A percentile compares a stretch with the other conserved stretches of the same genome.
phyloP scores from a whole-genome alignment of 2,329 filamentous ascomycete genomes.

The Hirsutella thompsonii region DNA sequence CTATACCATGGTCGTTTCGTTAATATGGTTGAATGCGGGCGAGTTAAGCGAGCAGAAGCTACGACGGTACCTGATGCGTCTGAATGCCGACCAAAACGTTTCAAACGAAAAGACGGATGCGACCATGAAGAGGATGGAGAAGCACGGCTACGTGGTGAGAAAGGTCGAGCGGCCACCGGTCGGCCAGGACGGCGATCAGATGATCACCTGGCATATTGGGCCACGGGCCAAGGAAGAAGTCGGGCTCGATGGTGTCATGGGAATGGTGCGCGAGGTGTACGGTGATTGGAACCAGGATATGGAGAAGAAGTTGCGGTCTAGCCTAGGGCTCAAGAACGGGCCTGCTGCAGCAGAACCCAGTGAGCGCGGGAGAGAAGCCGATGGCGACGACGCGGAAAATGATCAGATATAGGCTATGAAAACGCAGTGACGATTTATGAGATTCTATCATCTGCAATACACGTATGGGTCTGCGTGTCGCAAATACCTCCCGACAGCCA shows the following conservation, averaged over 20 bases:
- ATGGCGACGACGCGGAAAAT: constrained; percentile 1
- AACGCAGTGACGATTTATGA: too few species aligned
- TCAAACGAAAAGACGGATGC: constrained; percentile 65
- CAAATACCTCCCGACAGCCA: not conserved
- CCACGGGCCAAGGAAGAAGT: constrained; percentile 79
- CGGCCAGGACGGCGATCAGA: constrained; percentile 54
- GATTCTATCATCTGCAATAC: too few species aligned
- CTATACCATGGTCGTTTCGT: constrained; percentile 65
- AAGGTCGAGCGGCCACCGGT: constrained; percentile 47
- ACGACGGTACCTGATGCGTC: constrained; percentile 57
- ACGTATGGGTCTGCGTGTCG: too few species aligned
- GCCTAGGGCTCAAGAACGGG: constrained; percentile 37
- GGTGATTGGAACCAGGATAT: constrained; percentile 39
- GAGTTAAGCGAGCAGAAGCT: constrained; percentile 67
- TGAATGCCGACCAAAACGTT: constrained; percentile 65
- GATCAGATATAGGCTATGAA: too few species aligned
- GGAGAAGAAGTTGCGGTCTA: constrained; percentile 46
- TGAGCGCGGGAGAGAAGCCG: constrained; percentile 10
- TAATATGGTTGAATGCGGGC: constrained; percentile 65
- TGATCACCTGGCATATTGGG: constrained; percentile 72
- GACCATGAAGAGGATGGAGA: constrained; percentile 60
- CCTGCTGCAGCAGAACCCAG: constrained; percentile 9
- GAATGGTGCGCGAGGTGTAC: constrained; percentile 52
- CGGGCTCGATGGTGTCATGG: constrained; percentile 60
- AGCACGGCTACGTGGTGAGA: constrained; percentile 72